Conservation (phyloP, 106 monocot genomes). For the Triglochin maritima region DNA sequence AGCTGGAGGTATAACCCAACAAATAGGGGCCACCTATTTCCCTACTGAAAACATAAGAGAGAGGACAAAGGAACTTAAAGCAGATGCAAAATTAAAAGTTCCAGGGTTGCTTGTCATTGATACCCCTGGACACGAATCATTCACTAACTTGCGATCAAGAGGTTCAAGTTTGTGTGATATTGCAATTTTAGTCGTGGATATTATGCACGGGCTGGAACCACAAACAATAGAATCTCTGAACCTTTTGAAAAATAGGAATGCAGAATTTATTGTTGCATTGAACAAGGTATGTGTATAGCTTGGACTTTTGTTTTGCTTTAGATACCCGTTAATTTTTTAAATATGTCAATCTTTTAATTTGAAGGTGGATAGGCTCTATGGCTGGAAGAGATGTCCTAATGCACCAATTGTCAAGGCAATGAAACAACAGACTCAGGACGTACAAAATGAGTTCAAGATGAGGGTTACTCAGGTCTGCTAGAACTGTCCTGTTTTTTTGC, state of each 20-base stretch:
- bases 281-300: conserved; percentile 57
- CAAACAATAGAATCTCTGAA: conserved; percentile 97
- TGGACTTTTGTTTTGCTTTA: background rate
- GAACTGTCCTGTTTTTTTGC: background rate
- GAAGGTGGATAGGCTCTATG: conserved; percentile 93
- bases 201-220: conserved; percentile 97
- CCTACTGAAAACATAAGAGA: conserved; percentile 93
- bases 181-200: conserved; percentile 94
- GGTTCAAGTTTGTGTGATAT: conserved; percentile 97
- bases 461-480: conserved; percentile 58
- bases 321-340: background rate
- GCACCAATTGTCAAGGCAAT: conserved; percentile 70
- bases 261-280: conserved; percentile 94
- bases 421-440: conserved; percentile 75
- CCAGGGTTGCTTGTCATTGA: conserved; percentile 99
- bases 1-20: conserved; percentile 97
- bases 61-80: conserved; percentile 87
- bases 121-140: conserved; percentile 96
- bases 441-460: conserved; percentile 80
- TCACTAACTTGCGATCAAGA: conserved; percentile 86
- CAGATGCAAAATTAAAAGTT: conserved; percentile 85
- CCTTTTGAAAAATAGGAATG: conserved; percentile 60
- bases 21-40: conserved; percentile 97
- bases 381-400: conserved; percentile 73
- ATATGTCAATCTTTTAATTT: background rate